Percentiles rank a stretch among this genome's conserved stretches.
Conservation (phyloP, 1,284 basidiomycete species). For the Cryptococcus depauperatus region DNA sequence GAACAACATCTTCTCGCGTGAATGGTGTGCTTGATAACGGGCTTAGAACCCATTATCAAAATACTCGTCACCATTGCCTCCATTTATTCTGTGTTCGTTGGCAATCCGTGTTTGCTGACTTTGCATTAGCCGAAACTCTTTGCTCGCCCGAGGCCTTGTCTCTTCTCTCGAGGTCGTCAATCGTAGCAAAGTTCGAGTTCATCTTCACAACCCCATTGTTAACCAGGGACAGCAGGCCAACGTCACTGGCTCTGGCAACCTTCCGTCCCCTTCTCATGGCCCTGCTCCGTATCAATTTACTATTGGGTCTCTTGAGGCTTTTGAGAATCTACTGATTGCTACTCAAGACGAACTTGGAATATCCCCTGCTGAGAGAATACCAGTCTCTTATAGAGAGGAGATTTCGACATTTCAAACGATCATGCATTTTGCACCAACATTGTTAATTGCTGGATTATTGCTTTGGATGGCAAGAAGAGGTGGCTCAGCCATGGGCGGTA, state of each 20-base stretch:
- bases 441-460: slow-evolving; percentile 81
- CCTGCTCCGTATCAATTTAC: slow-evolving; percentile 73
- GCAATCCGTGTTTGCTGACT: not conserved
- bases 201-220: slow-evolving; percentile 40
- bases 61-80: no score
- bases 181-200: slow-evolving; percentile 63
- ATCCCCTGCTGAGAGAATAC: slow-evolving; percentile 84
- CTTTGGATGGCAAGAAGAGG: slow-evolving; percentile 83
- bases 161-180: slow-evolving; percentile 93
- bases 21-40: no score
- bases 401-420: slow-evolving; percentile 74
- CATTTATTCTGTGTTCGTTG: no score
- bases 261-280: slow-evolving; percentile 40
- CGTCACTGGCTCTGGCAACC: slow-evolving; percentile 17
- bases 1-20: no score
- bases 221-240: slow-evolving; percentile 4
- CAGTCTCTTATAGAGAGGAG: slow-evolving; percentile 94
- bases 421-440: slow-evolving; percentile 87
- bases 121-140: slow-evolving; percentile 60
- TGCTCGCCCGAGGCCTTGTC: slow-evolving; percentile 92
- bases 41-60: no score
- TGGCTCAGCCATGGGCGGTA: slow-evolving; percentile 51
- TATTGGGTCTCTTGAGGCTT: slow-evolving; percentile 94
- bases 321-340: slow-evolving; percentile 88
- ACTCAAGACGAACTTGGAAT: slow-evolving; percentile 89